Base-by-base conservation (phyloP, 2,329 filamentous ascomycete species). In the Fusarium brachygibbosum region DNA sequence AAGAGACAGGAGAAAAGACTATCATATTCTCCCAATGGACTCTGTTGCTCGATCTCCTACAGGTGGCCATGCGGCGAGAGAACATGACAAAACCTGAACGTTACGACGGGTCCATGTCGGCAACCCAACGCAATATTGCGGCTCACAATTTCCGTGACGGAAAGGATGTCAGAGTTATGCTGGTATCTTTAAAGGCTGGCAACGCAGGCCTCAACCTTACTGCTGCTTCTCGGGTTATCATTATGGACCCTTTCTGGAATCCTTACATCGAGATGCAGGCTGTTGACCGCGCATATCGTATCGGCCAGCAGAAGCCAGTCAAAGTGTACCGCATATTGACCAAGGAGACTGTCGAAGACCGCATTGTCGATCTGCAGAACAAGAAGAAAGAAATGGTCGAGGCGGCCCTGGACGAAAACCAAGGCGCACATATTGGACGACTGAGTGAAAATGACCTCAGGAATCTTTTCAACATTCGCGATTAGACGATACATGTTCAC, bases 231-330 rank as follows among this genome's bases (percentile, higher is more conserved):
- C 91, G 93, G 68, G 93, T 97, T 70, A 93, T 98, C 78, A 92
- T 97, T 68, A 89, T 97, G 76, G 94, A 97, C 76, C 94, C 94
- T 0, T 97, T 97, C 81, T 97, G 93, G 93, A 98, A 97, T 68
- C 94, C 94, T 0, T 97, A 91, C 76, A 91, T 97, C 49, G 94
- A 97, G 80, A 93, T 94, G 79, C 94, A 98, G 80, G 94, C 94
- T 6, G 90, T 97, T 51, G 94, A 97, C 77, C 91, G 94, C 23
- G 93, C 94, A 4, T 91, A 97, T 79, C 91, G 94, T 12, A 94
- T 97, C 71, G 94, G 94, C 1, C 94, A 98, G 80, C 82, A 85
- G 69, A 85, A 86, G 6, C 82, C 89, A 10, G 94, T 97, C 6
- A 86, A 89, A 57, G 91, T 98, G 2, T 93, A 97, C 76, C 90